Conservation (phyloP, 495 filamentous ascomycete species). For the Trichocladium uniseriatum region DNA sequence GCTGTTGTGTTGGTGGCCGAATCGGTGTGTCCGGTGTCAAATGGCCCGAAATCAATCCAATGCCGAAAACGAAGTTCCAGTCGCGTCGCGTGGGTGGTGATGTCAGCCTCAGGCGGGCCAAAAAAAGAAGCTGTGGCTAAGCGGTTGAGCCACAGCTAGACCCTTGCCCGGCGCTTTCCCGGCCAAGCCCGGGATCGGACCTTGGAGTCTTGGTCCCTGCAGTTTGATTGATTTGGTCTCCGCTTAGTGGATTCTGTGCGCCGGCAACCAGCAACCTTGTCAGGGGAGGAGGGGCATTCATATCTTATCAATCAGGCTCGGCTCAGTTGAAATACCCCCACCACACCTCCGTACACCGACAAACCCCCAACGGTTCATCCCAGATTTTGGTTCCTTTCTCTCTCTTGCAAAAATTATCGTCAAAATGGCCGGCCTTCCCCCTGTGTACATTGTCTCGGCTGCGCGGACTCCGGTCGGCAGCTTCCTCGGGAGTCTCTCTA, state of each 20-base stretch:
- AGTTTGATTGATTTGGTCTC: too few species aligned
- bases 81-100: slow-evolving; percentile 11
- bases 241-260: too few species aligned
- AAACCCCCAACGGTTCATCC: slow-evolving; percentile 9
- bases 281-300: not conserved
- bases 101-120: slow-evolving; percentile 12
- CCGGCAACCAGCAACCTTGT: too few species aligned
- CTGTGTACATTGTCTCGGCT: slow-evolving; percentile 92
- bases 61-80: not conserved
- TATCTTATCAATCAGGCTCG: slow-evolving; percentile 5
- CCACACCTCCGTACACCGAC: slow-evolving; percentile 7
- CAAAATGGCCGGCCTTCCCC: slow-evolving; percentile 44
- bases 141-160: not conserved
- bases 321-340: slow-evolving; percentile 1
- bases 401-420: not conserved
- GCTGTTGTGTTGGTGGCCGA: slow-evolving; percentile 4
- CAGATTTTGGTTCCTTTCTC: not conserved
- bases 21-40: not conserved
- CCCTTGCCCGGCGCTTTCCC: not conserved
- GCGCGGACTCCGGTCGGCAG: slow-evolving; percentile 85
- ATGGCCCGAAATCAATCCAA: too few species aligned
- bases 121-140: slow-evolving; percentile 10
- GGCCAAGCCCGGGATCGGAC: not conserved
- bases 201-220: too few species aligned
- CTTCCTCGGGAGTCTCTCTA: slow-evolving; percentile 84